Base-by-base conservation (phyloP, 805 yeast genomes). In the Metschnikowia aberdeeniae region DNA sequence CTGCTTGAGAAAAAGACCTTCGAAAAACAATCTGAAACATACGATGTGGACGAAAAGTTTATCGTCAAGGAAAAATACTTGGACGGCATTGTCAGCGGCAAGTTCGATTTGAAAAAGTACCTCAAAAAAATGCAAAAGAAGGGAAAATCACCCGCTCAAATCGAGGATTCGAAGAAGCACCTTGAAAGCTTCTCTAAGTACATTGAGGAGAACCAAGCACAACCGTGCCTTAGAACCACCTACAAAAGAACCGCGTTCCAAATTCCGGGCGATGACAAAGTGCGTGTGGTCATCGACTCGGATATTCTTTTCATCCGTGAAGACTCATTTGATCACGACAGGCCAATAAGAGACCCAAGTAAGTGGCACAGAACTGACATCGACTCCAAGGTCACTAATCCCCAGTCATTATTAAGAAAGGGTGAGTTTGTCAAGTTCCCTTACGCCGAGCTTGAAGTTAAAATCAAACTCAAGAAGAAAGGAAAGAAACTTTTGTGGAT, bases 211-310 rank as follows among this genome's bases (percentile, higher is more conserved):
- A 75, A 82, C 55, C 76, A 80, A 49, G 73, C 92, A 52, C 86
- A 88, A 66, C 99, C 99, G 11, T 80, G 87, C 32, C 68, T 93
- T 62, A 82, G 98, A 69, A 79, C 97, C 9, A 79, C 84, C 31
- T 89, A 87, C 69, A 86, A 89, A 34, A 78, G 98, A 65, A 87
- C 96, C 5, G 98, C 98, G 2, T 92, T 93, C 73, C 97, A 92
- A 73, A 92, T 92, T 57, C 99, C 99, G 3, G 97, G 97, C 47
- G 98, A 93, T 63, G 95, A 90, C 63, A 80, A 92, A 59, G 84
- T 90, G 32, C 82, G 98, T 62, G 82, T 93, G 49, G 83, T 87
- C 36, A 87, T 92, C 52, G 98, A 92, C 67, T 84, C 95, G 12
- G 93, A 93, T 62, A 80, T 93, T 45, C 61, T 83, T 42, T 90